Evolutionary conservation across 768 basidiomycete species (phyloP), one percentile per base, ranked within the genome.

Genomic region (Boletus edulis): DNA sequence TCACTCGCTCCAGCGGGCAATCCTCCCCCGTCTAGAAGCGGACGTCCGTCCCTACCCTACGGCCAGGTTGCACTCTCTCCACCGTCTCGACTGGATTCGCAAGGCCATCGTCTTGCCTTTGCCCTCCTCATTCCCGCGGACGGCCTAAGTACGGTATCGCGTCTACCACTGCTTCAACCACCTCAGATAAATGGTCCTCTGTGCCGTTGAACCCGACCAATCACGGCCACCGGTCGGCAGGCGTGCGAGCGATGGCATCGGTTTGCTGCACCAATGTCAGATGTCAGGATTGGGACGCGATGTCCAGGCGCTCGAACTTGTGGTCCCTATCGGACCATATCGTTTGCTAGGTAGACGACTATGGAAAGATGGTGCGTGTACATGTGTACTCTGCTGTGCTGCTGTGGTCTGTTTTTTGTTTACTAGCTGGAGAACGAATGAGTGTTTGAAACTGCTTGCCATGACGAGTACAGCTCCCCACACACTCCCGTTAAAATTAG

Each of bases 81-180:
- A 73, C 22, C 78, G 76, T 52, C 64, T 78, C 58, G 62, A 77
- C 38, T 57, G 75, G 17, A 46, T 76, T 15, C 69, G 74, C 24
- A 58, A 32, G 8, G 63, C 67, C 35, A 54, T 72, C 51, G 43
- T 50, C 3, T 51, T 29, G 18, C 10, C 29, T 4, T 27, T 15
- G 43, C 7, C 27, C 27, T 5, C 24, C 24, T 27, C 27, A 8
- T 9, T 27, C 27, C 27, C 17, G 17, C 14, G 10, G 5, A 45
- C 29, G 5, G 17, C 9, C 10, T 51, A 46, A 3, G 55, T 34
- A 8, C 59, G 54, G 49, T 27, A 50, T n/a, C 62, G 62, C 37
- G 56, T 34, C 24, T 56, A 65, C 9, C 75, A 78, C 35, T 77
- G 75, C 43, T 54, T 77, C 57, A 77, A 76, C 54, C 75, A 77